A percentile compares a stretch with the other conserved stretches of the same genome.
These are phyloP conservation scores for Aphanomyces cochlioides DNA, from an alignment of 352 stramenopile genomes.

Conservation along the genomic window DNA sequence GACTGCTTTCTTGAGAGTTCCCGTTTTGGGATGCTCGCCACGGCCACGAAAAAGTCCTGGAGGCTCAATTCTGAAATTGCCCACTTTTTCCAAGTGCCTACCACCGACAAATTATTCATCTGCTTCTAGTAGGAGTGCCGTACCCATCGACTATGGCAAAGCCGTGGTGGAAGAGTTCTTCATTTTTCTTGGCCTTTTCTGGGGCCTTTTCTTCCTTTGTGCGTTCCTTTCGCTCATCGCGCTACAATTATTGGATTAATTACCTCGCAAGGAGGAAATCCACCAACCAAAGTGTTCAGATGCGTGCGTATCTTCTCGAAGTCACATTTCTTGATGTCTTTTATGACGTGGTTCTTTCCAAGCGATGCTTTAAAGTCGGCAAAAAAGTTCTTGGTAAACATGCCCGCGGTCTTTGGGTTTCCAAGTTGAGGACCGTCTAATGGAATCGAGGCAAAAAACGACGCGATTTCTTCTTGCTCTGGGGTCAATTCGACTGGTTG, in stretches of 20 bases:
- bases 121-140: neutral
- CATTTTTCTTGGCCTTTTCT: slow-evolving; percentile 89
- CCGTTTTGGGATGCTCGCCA: slow-evolving; percentile 99
- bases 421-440: slow-evolving; percentile 97
- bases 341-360: slow-evolving; percentile 92
- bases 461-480: slow-evolving; percentile 93
- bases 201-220: slow-evolving; percentile 92
- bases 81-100: slow-evolving; percentile 95
- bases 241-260: slow-evolving; percentile 37
- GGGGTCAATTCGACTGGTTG: slow-evolving; percentile 92
- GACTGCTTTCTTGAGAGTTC: slow-evolving; percentile 96
- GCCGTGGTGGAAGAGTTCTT: slow-evolving; percentile 91
- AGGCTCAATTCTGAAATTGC: slow-evolving; percentile 97
- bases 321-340: slow-evolving; percentile 96
- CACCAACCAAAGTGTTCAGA: slow-evolving; percentile 69
- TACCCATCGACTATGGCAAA: slow-evolving; percentile 95
- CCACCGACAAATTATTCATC: neutral
- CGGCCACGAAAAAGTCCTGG: slow-evolving; percentile 97
- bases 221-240: slow-evolving; percentile 93
- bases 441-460: slow-evolving; percentile 94
- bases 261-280: neutral
- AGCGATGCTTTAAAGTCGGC: slow-evolving; percentile 88
- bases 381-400: slow-evolving; percentile 99
- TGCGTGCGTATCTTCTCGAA: slow-evolving; percentile 93
- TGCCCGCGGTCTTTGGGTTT: slow-evolving; percentile 94